Evolutionary conservation across 768 basidiomycete genomes (phyloP), one percentile per base, ranked within the genome.

Genomic region (Lyophyllum semitale): DNA sequence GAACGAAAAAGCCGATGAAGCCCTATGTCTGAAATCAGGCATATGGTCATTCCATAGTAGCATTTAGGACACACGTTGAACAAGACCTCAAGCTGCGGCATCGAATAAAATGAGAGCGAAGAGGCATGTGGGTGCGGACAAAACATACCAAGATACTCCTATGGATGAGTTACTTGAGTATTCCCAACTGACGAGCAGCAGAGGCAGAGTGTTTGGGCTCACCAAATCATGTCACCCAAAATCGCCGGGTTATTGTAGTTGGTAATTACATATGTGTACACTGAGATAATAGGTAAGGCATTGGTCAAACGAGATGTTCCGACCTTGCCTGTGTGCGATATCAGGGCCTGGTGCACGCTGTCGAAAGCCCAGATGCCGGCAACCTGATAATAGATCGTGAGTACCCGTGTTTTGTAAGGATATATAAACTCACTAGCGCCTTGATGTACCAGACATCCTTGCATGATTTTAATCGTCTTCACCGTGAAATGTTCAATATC

Each of bases 391-490:
- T 25, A 25, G 37, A 40, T 46, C 23, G 56, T 49, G 42, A 38
- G 30, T 3, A 49, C 50, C 17, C 32, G 18, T 29, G 38, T 1
- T 8, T 20, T 18, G 8, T 45, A 11, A 27, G 45, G 20, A 32
- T 2, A 40, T 46, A 42, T 58, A 30, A 20, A 61, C 73, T 43
- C 59, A 81, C 82, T 49, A 84, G 71, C 6, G 62, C 58, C 63
- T 81, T 82, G 68, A 82, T 79, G 58, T 81, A 79, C 79, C 79
- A 77, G 52, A 72, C 73, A 63, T 79, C 79, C 74, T 78, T 51
- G 22, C 48, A 22, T 25, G 40, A 13, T 4, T 11, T 55, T 45
- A 48, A 43, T 47, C 55, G 60, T 22, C 17, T 57, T 53, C 44
- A 47, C 35, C 26, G 59, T 3, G 30, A 29, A 11, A 48, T 30